Percentiles rank a stretch among this genome's conserved stretches.
Evolutionary conservation across 1,284 basidiomycete species (phyloP).

Genomic region (Cryptococcus sp.): DNA sequence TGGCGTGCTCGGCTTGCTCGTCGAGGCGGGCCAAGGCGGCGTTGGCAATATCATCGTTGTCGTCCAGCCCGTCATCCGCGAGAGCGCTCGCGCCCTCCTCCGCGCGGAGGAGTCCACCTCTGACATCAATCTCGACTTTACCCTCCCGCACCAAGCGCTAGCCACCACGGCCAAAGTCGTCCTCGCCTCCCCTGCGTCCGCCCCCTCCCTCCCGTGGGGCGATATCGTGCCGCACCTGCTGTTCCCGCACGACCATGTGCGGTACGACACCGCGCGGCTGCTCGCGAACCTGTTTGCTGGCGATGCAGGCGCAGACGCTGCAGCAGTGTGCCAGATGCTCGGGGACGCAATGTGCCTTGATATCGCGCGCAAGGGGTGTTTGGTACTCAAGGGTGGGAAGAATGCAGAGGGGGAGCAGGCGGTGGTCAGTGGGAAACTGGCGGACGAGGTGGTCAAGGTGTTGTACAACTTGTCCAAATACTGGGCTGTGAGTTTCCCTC

Average conservation of each 20-base stretch:
- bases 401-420: slow-evolving; percentile 30
- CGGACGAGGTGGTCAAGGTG: slow-evolving; percentile 89
- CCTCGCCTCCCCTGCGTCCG: slow-evolving; percentile 59
- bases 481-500: slow-evolving; percentile 56
- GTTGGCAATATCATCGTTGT: slow-evolving; percentile 52
- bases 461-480: slow-evolving; percentile 85
- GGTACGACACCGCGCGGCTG: slow-evolving; percentile 73
- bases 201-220: slow-evolving; percentile 60
- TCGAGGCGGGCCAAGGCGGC: slow-evolving; percentile 40
- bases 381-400: slow-evolving; percentile 69
- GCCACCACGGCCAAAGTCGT: slow-evolving; percentile 62
- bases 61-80: slow-evolving; percentile 56
- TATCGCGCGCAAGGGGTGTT: slow-evolving; percentile 69
- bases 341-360: slow-evolving; percentile 59
- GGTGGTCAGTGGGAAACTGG: slow-evolving; percentile 66
- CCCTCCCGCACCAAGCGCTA: slow-evolving; percentile 77
- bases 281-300: slow-evolving; percentile 67
- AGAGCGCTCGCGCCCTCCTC: slow-evolving; percentile 53
- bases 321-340: slow-evolving; percentile 15
- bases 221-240: slow-evolving; percentile 66
- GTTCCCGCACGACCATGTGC: slow-evolving; percentile 94
- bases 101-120: slow-evolving; percentile 53
- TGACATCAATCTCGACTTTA: slow-evolving; percentile 68
- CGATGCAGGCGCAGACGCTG: slow-evolving; percentile 1
- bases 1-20: slow-evolving; percentile 68